Conservation (phyloP, 768 basidiomycete genomes). For the Mrakia frigida region DNA sequence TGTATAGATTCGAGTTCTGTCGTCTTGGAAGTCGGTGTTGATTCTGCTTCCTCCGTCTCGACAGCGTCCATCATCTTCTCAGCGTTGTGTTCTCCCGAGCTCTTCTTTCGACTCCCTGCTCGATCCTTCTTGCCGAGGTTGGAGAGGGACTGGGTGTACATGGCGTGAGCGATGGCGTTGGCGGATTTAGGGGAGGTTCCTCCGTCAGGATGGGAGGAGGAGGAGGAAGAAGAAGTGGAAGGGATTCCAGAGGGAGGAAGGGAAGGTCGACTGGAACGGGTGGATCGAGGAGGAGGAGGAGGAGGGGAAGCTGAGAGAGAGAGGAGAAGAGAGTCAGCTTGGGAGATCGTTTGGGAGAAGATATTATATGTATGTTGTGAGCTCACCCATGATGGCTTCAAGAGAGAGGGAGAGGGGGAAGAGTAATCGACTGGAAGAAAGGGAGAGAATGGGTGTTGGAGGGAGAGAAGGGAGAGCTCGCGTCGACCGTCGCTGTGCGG, state of each 20-base stretch:
- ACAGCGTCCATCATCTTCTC: constrained; percentile 18
- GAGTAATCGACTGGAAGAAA: too few species aligned
- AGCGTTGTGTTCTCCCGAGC: not conserved
- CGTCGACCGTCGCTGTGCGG: too few species aligned
- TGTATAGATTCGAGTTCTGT: not conserved
- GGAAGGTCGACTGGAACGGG: constrained; percentile 28
- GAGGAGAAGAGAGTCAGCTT: not conserved
- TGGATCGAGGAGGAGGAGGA: constrained; percentile 5
- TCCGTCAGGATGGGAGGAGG: not conserved
- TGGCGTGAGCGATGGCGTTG: constrained; percentile 32
- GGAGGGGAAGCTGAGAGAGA: not conserved
- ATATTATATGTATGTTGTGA: not conserved
- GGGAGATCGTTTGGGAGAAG: not conserved
- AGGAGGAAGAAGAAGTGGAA: not conserved
- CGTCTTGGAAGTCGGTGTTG: not conserved
- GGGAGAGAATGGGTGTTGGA: too few species aligned
- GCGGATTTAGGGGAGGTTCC: constrained; percentile 17
- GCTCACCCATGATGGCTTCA: constrained; percentile 7
- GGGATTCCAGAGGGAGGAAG: constrained; percentile 7
- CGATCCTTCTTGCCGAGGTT: constrained; percentile 21
- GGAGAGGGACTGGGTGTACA: constrained; percentile 27
- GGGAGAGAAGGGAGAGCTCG: too few species aligned
- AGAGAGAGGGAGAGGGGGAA: too few species aligned
- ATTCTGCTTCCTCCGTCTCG: not conserved
- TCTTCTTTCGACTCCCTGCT: constrained; percentile 20